Base-by-base conservation (phyloP, 768 basidiomycete genomes). In the Leccinum pellstonianum region DNA sequence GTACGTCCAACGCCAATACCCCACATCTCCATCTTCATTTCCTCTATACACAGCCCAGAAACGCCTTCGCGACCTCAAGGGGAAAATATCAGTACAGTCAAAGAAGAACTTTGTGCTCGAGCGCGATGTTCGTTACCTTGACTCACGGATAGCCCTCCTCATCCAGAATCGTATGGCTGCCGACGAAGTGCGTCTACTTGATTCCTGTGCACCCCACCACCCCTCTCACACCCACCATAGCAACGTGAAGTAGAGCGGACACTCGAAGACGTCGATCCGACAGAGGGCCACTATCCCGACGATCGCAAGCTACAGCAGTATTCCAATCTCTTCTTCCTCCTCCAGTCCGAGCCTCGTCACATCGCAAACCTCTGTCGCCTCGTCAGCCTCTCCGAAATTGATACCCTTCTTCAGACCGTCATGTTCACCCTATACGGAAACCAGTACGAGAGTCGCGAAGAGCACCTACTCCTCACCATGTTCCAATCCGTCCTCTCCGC, bases 41-140 rank as follows among this genome's bases (percentile, higher is more conserved):
- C 63, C 57, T 0, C 46, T 31, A 49, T n/a, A 48, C 25, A 53
- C 71, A 94, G 97, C 97, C 52, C 97, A 99, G 80, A 98, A 96
- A 76, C 93, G 96, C 51, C 80, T 99, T 31, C 83, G 97, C 31
- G 97, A 99, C 68, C 83, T 99, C 63, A 99, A 99, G 79, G 85
- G 89, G 27, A 91, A 95, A 71, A 99, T 99, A 61, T 98, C 97
- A 14, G 91, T 94, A 0, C 97, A 98, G 77, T 95, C 93, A 56
- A 99, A 99, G 83, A 98, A 98, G 86, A 99, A 99, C 78, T 99
- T 99, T 68, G 97, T 99, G 43, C 84, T 99, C 11, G 97, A 99
- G 74, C 89, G 97, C 49, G 97, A 99, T 75, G 97, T 99, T 35
- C 90, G 97, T 54, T 99, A 98, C 74, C 86, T 99, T 47, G 97